These are phyloP conservation scores for sunflower (Helianthus annuus) DNA, from an alignment of 129 eudicot species.

Conservation along the genomic window HanXRQr2.0-SUNRISE NC_035438.2:19039213-19039712, in stretches of 20 bases:
- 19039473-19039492: conserved; percentile 42
- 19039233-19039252: conserved; percentile 68
- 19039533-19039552: conserved; percentile 65
- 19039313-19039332: conserved; percentile 63
- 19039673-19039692: conserved; percentile 52
- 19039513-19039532: conserved; percentile 97
- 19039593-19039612: conserved; percentile 82
- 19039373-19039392: conserved; percentile 79
- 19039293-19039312: conserved; percentile 82
- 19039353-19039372: conserved; percentile 96
- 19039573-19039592: conserved; percentile 75
- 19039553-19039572: conserved; percentile 51
- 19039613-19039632: conserved; percentile 72
- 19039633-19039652: conserved; percentile 68
- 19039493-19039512: conserved; percentile 67
- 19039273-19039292: conserved; percentile 74
- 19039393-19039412: conserved; percentile 67
- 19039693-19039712: conserved; percentile 67
- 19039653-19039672: conserved; percentile 66
- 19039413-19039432: conserved; percentile 46
- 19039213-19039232: conserved; percentile 73
- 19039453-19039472: conserved; percentile 45
- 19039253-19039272: conserved; percentile 72
- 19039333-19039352: conserved; percentile 65
- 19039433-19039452: conserved; percentile 29